Evolutionary conservation across 1,284 basidiomycete species (phyloP), one percentile per base, ranked within the genome.

Genomic region (Sporisorium exsertum): DNA sequence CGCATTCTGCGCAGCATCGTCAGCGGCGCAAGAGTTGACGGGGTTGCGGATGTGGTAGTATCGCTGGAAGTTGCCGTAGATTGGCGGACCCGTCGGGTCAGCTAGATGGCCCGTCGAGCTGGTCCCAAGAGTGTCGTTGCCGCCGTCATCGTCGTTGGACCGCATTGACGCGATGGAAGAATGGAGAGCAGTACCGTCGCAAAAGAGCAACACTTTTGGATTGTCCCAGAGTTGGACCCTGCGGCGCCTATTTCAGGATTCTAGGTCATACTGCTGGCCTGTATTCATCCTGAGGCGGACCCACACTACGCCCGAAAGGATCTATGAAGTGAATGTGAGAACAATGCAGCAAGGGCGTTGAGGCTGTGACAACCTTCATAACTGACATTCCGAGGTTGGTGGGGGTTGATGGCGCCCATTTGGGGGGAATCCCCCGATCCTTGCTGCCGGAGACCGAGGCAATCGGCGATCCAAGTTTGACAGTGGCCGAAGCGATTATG

Each of bases 21-120:
- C 45, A 3, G 46, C 24, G n/a, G 22, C 20, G 1, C 22, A 26
- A 3, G 35, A 3, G 42, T 22, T 62, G 50, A 60, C 27, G 15
- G 74, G 74, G 26, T 77, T 77, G 56, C 66, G 62, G 33, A 77
- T 77, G 60, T 73, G 65, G 37, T 77, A 73, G 64, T 77, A 77
- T 12, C 74, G 54, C 10, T 59, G 65, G 53, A 77, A 77, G 64
- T 72, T 77, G 57, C 74, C 70, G 32, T 59, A 69, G 35, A 69
- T 52, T 2, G 65, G 62, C 24, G 54, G 37, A 40, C 16, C 37
- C 4, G 16, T 40, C 16, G 37, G 53, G 15, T 27, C 20, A 9
- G 5, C 55, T 33, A 53, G 52, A 20, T 6, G 7, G 10, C 3
- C 33, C 1, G 15, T 18, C 13, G 32, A 33, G 42, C 20, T 9